Base-by-base conservation (phyloP, 2,329 filamentous ascomycete genomes). In the Alternaria viburni region DNA sequence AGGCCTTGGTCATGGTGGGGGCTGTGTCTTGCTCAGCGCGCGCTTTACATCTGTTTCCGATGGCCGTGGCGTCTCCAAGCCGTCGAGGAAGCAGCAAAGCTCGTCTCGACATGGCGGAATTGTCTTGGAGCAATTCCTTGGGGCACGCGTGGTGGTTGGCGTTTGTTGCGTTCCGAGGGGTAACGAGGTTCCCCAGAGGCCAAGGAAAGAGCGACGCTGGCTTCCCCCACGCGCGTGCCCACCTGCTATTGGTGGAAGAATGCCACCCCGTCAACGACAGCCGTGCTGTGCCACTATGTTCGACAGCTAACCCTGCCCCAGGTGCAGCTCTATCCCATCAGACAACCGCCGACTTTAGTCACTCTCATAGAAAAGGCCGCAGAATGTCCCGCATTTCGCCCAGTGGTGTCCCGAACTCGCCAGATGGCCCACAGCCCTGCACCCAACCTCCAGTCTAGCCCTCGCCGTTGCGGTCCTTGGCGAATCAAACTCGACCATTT, bases 291-390 rank as follows among this genome's bases (percentile, higher is more conserved):
- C 68, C 62, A 73, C 72, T 54, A 67, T 67, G 62, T 61, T 67
- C 62, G 59, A 71, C 72, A 66, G 70, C 67, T 61, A 62, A 67
- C 72, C 71, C 72, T 72, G 66, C 69, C 62, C 59, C 59, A 50
- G 60, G 58, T 55, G 66, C 62, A 66, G 64, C 59, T 61, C 65
- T 60, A 67, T 63, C 73, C 68, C 67, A 65, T 58, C 64, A 65
- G 61, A 66, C 57, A 52, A 57, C 61, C 65, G 69, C 74, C 71
- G 51, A 65, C 70, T 69, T 79, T 79, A 79, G 77, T 79, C 77
- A 78, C 72, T 66, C 67, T 65, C 50, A 60, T 72, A 65, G 62
- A 73, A 76, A 77, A 75, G 73, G 67, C 76, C 72, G 72, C 72
- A 74, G 64, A 61, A 62, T 62, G 67, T 73, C 69, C 76, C 76